These are phyloP conservation scores for Botrytis pseudocinerea DNA, from an alignment of 2,329 filamentous ascomycete genomes.

Conservation along the genomic window DNA sequence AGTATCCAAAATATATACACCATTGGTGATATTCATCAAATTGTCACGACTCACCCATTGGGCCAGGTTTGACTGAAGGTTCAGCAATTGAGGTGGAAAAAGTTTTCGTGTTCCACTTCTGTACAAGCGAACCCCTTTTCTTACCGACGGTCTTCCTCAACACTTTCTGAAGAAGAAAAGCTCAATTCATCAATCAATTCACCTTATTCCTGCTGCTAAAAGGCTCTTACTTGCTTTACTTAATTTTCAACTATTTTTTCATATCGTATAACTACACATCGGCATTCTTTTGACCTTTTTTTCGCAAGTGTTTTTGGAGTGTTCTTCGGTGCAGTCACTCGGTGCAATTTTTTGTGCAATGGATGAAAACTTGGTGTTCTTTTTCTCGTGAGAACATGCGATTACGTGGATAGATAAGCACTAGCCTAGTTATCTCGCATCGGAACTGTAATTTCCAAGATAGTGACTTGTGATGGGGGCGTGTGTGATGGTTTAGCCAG, in stretches of 20 bases:
- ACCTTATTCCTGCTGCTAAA: background rate
- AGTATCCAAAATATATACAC: background rate
- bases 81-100: background rate
- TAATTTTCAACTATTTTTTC: background rate
- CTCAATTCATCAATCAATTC: background rate
- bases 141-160: slow-evolving; percentile 1
- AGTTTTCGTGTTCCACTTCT: background rate
- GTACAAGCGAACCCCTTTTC: slow-evolving; percentile 21
- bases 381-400: background rate
- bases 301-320: too few relatives aligned
- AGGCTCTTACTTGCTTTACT: background rate
- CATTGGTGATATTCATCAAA: background rate
- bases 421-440: background rate
- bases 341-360: background rate
- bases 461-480: background rate
- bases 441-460: background rate
- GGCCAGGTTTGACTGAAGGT: background rate
- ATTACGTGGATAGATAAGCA: background rate
- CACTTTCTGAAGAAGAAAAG: background rate
- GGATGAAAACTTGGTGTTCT: background rate
- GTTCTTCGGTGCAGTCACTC: background rate
- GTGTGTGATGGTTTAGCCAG: background rate
- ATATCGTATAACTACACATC: background rate
- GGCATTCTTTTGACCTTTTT: background rate
- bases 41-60: background rate